Evolutionary conservation across 352 stramenopile species (phyloP).

Genomic region (Phytophthora ramorum): DNA sequence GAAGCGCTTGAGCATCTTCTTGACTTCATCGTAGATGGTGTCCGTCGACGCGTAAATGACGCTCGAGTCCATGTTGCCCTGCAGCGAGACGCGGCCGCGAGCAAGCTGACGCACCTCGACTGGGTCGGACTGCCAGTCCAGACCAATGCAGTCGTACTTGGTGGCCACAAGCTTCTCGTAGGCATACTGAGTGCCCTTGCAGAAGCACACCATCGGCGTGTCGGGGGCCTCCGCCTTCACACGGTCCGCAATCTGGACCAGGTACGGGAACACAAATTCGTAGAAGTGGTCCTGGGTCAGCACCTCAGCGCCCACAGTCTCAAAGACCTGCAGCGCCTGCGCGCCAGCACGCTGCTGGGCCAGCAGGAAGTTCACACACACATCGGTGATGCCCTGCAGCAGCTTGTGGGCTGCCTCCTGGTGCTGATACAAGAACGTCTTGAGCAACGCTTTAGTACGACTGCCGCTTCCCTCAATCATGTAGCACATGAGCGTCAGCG

Average conservation of each 20-base stretch:
- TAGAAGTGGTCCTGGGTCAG: slow-evolving; percentile 95
- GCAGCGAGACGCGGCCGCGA: slow-evolving; percentile 75
- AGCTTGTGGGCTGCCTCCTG: slow-evolving; percentile 92
- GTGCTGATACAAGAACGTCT: slow-evolving; percentile 96
- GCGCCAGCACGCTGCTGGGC: slow-evolving; percentile 94
- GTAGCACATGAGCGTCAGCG: slow-evolving; percentile 98
- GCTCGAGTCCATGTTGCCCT: slow-evolving; percentile 95
- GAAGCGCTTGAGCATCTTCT: slow-evolving; percentile 95
- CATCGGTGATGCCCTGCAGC: slow-evolving; percentile 94
- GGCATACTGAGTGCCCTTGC: slow-evolving; percentile 85
- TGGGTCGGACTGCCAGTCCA: slow-evolving; percentile 96
- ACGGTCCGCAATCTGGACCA: slow-evolving; percentile 80
- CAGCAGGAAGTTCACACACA: slow-evolving; percentile 96
- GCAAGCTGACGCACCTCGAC: slow-evolving; percentile 83
- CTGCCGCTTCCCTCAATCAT: slow-evolving; percentile 98
- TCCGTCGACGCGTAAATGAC: slow-evolving; percentile 88
- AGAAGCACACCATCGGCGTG: slow-evolving; percentile 86
- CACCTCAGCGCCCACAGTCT: slow-evolving; percentile 96
- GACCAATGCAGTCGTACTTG: slow-evolving; percentile 95
- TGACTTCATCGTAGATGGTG: slow-evolving; percentile 85
- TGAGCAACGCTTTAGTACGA: slow-evolving; percentile 94
- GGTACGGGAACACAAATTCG: slow-evolving; percentile 95
- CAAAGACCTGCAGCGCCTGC: slow-evolving; percentile 97
- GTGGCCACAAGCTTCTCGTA: slow-evolving; percentile 75
- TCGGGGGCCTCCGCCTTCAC: slow-evolving; percentile 74